phyloP scores from a whole-genome alignment of 768 basidiomycete species.

The Boletus vermiculosoides region DNA sequence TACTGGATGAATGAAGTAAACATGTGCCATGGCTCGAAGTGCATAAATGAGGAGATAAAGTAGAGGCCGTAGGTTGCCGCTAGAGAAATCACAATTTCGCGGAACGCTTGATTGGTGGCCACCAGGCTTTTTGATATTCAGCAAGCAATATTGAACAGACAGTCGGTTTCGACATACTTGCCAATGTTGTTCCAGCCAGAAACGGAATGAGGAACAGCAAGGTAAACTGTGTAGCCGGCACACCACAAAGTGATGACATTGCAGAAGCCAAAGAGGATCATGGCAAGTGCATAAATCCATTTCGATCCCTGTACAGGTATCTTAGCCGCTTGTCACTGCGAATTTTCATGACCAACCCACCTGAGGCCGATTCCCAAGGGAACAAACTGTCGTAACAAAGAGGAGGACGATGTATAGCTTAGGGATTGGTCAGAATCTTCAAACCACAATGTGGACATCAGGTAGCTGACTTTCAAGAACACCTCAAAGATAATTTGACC shows the following conservation, averaged over 20 bases:
- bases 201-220: slow-evolving; percentile 73
- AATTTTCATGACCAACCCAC: slow-evolving; percentile 20
- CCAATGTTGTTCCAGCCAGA: slow-evolving; percentile 73
- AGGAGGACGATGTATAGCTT: slow-evolving; percentile 82
- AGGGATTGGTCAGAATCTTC: slow-evolving; percentile 22
- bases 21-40: slow-evolving; percentile 97
- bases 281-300: slow-evolving; percentile 76
- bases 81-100: slow-evolving; percentile 82
- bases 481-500: slow-evolving; percentile 75
- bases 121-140: slow-evolving; percentile 49
- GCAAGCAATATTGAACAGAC: slow-evolving; percentile 15
- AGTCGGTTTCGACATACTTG: slow-evolving; percentile 46
- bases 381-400: slow-evolving; percentile 81
- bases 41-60: slow-evolving; percentile 82
- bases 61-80: slow-evolving; percentile 80
- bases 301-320: slow-evolving; percentile 62
- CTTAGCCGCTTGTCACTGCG: slow-evolving; percentile 2
- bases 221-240: slow-evolving; percentile 87
- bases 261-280: slow-evolving; percentile 76
- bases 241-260: slow-evolving; percentile 84
- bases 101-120: slow-evolving; percentile 63
- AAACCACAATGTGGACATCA: not conserved
- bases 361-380: slow-evolving; percentile 88
- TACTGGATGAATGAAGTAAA: slow-evolving; percentile 91
- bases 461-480: slow-evolving; percentile 52